Conservation (phyloP, 2,329 filamentous ascomycete species). For the Ceratocystis variospora region DNA sequence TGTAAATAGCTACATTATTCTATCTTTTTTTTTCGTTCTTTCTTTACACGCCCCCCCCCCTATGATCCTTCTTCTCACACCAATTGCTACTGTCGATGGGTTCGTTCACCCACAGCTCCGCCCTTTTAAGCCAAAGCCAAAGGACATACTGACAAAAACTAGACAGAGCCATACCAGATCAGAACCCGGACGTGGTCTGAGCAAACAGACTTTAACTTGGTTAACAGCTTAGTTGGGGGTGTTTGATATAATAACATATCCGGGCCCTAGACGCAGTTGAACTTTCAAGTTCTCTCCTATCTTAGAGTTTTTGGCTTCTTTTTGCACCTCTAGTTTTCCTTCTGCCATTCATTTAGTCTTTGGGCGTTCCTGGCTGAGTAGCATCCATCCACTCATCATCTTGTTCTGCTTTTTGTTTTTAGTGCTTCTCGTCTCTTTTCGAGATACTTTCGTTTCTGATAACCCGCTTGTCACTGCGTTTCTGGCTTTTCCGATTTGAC, state of each 20-base stretch:
- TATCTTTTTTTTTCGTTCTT: neutral
- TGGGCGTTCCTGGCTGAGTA: neutral
- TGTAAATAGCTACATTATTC: neutral
- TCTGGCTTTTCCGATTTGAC: neutral
- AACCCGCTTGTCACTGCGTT: neutral
- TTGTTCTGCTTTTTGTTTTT: neutral
- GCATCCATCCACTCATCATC: neutral
- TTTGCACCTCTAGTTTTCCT: neutral
- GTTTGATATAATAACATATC: slow-evolving; percentile 4
- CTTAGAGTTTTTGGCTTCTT: slow-evolving; percentile 2
- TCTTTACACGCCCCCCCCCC: neutral
- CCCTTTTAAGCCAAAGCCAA: slow-evolving; percentile 3
- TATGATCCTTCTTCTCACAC: neutral
- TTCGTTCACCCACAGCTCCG: neutral
- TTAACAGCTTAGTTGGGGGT: neutral
- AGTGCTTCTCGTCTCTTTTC: neutral
- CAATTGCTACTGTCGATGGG: neutral
- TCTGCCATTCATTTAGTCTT: neutral
- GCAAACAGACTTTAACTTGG: neutral
- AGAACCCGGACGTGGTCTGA: neutral
- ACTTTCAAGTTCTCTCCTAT: slow-evolving; percentile 1
- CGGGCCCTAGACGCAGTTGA: neutral
- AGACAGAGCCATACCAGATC: slow-evolving; percentile 4
- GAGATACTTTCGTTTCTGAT: neutral
- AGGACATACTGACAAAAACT: neutral